Evolutionary conservation across 352 stramenopile genomes (phyloP), one percentile per base, ranked within the genome.

Genomic region (Pythium pyrilobum): DNA sequence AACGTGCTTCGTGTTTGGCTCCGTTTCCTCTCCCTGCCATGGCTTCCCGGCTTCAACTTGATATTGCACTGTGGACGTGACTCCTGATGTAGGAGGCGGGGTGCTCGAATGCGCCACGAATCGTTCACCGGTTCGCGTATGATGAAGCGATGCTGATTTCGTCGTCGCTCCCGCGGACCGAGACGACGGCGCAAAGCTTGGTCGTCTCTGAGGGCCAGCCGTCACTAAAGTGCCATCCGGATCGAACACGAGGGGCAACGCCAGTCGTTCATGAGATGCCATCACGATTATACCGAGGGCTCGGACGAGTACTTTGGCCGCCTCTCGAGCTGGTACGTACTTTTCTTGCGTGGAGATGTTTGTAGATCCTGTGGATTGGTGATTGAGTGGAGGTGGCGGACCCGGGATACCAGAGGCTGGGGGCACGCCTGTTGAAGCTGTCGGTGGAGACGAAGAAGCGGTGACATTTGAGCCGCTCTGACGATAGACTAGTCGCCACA

Each of bases 401-500:
- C 27, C n/a, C 16, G 5, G 27, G 8, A 31, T 29, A 45, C 4
- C 38, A 27, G 40, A 47, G 21, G 12, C 43, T 13, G 46, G 24
- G 5, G 32, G 20, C 6, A 20, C n/a, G 2, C 23, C 20, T 21
- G 20, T 24, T 7, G 7, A 12, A 29, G 20, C 20, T 12, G 33
- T 32, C 4, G 21, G 3, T 5, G 32, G 13, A 29, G 32, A 11
- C 21, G 32, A 5, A 20, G 15, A 18, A 9, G 32, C 15, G 24
- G 20, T 23, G 40, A 15, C 9, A 37, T 37, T 43, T 8, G 8
- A 11, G 18, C 11, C 37, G 18, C 11, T 43, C 8, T 43, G 18
- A 8, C 36, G 32, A 24, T 36, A 25, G 6, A 49, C 53, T 2
- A 33, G 15, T 9, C 52, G 46, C 60, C 52, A 67, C 9, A 73